These are phyloP conservation scores for Alternaria brassicicola DNA, from an alignment of 2,329 filamentous ascomycete genomes.

Conservation along the genomic window DNA sequence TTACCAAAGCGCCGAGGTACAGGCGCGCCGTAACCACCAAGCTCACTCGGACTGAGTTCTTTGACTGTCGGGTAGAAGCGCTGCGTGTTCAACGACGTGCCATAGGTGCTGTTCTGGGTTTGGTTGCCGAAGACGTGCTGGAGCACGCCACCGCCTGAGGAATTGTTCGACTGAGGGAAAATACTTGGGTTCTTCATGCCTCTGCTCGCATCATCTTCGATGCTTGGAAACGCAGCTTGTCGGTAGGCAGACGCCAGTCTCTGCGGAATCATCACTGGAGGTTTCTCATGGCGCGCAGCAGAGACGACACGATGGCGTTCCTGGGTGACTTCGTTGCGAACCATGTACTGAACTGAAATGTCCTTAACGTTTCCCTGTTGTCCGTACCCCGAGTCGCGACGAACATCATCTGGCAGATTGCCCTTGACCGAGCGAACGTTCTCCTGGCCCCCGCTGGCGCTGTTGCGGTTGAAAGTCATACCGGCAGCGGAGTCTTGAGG, in stretches of 20 bases:
- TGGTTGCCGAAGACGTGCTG: conserved; percentile 38
- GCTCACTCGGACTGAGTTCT: conserved; percentile 22
- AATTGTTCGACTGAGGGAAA: conserved; percentile 15
- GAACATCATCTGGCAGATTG: conserved; percentile 11
- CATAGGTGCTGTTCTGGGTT: conserved; percentile 27
- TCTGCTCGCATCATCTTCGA: conserved; percentile 20
- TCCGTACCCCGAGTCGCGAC: conserved; percentile 24
- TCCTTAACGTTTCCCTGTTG: conserved; percentile 18
- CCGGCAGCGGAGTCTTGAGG: conserved; percentile 39
- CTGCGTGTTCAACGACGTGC: conserved; percentile 32
- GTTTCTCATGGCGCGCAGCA: conserved; percentile 17
- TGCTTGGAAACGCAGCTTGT: conserved; percentile 8
- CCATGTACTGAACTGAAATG: conserved; percentile 11
- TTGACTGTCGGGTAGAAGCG: conserved; percentile 34
- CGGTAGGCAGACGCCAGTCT: conserved; percentile 14
- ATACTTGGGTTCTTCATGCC: conserved; percentile 26
- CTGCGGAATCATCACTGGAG: conserved; percentile 20
- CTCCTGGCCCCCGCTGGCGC: conserved; percentile 29
- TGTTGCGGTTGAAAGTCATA: conserved; percentile 31
- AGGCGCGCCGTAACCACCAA: conserved; percentile 11
- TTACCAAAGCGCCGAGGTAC: conserved; percentile 29
- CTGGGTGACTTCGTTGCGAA: conserved; percentile 22
- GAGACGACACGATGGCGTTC: conserved; percentile 23
- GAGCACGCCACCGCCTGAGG: conserved; percentile 15
- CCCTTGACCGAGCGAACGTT: conserved; percentile 29